Conservation (phyloP, 331 rosid genomes). For the Acacia pycnantha region DNA sequence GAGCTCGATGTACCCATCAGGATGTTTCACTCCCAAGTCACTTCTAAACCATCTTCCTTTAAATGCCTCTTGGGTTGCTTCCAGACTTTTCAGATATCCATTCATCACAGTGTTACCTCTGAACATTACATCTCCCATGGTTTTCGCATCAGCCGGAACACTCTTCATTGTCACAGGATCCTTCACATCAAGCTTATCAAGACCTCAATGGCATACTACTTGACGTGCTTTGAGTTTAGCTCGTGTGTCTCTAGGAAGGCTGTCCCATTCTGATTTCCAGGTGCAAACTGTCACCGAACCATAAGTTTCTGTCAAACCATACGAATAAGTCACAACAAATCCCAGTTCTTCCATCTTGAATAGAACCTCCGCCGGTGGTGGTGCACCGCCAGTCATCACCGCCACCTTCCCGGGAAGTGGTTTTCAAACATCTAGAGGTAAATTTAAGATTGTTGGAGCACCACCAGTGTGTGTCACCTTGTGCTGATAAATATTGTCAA, state of each 20-base stretch:
- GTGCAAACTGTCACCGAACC: conserved; percentile 56
- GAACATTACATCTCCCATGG: conserved; percentile 67
- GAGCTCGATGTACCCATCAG: conserved; percentile 63
- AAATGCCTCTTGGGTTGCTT: conserved; percentile 58
- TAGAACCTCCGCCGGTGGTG: conserved; percentile 54
- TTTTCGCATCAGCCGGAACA: conserved; percentile 57
- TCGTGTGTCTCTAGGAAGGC: conserved; percentile 39
- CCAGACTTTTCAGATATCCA: conserved; percentile 56
- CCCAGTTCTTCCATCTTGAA: conserved; percentile 51
- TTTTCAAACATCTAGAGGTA: conserved; percentile 36
- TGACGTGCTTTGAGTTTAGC: conserved; percentile 60
- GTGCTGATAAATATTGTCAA: conserved; percentile 44
- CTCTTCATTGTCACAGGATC: conserved; percentile 70
- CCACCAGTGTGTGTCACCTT: conserved; percentile 62
- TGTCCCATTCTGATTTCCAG: conserved; percentile 65
- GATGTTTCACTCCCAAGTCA: conserved; percentile 65
- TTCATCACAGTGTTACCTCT: conserved; percentile 70
- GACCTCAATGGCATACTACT: conserved; percentile 52
- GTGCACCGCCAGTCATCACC: conserved; percentile 58
- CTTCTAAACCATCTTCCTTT: conserved; percentile 64
- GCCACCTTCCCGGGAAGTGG: conserved; percentile 47
- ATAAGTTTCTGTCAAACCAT: conserved; percentile 70
- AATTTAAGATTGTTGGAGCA: conserved; percentile 62
- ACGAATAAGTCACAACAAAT: conserved; percentile 43
- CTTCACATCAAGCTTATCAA: conserved; percentile 54